These are phyloP conservation scores for Tolypocladium tundrense DNA, from an alignment of 2,329 filamentous ascomycete genomes.

Conservation along the genomic window DNA sequence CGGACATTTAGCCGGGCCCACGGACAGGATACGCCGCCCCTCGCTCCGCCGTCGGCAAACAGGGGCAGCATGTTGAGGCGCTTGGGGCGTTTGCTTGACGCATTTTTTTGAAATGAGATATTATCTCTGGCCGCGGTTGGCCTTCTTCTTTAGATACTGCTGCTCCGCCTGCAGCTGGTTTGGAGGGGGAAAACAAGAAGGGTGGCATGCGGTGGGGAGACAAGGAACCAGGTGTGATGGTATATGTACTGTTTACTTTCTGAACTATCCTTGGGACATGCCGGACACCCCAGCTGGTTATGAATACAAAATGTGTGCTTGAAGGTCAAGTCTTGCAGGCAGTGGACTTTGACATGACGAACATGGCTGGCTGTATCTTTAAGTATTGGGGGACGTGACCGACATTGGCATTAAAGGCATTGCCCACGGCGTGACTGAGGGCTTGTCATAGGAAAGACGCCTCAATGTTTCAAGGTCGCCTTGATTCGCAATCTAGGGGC, in stretches of 20 bases:
- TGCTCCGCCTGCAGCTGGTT: not conserved
- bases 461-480: not conserved
- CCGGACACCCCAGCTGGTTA: conserved; percentile 6
- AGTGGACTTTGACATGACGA: not conserved
- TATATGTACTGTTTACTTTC: not conserved
- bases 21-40: not conserved
- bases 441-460: not conserved
- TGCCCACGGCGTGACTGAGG: not conserved
- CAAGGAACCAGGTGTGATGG: not conserved
- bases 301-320: conserved; percentile 10
- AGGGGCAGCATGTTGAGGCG: not conserved
- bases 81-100: not conserved
- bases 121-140: not conserved
- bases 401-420: not conserved
- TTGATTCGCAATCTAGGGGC: not conserved
- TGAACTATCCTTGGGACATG: conserved; percentile 2
- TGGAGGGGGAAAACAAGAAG: not conserved
- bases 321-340: not conserved
- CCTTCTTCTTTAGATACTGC: not conserved
- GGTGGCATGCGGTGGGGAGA: not conserved
- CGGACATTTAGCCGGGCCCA: not conserved
- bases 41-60: not conserved
- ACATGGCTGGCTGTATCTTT: not conserved
- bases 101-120: not conserved
- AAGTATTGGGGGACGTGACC: not conserved